These are phyloP conservation scores for Penicillium waksmanii DNA, from an alignment of 495 filamentous ascomycete genomes.

Conservation along the genomic window DNA sequence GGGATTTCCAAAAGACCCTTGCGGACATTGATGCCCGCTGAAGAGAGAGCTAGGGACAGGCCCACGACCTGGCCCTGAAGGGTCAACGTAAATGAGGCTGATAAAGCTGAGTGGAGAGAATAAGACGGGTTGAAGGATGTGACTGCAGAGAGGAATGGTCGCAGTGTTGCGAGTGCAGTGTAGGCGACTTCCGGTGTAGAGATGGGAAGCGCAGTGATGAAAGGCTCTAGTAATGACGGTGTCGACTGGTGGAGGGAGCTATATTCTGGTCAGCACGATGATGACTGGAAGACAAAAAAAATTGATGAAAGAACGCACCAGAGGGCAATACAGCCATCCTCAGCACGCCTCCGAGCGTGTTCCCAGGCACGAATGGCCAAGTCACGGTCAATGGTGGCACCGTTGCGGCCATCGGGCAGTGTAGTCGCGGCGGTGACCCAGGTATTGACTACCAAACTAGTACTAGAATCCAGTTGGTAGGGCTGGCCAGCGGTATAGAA, in stretches of 20 bases:
- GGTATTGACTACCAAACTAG: conserved; percentile 92
- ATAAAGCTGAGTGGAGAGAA: conserved; percentile 78
- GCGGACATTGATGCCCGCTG: conserved; percentile 83
- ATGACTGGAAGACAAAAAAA: not conserved
- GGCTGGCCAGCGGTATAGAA: conserved; percentile 81
- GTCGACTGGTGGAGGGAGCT: conserved; percentile 88
- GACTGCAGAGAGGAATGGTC: conserved; percentile 83
- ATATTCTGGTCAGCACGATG: conserved; percentile 19
- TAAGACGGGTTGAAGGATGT: conserved; percentile 88
- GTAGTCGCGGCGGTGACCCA: conserved; percentile 79
- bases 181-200: conserved; percentile 72
- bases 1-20: conserved; percentile 84
- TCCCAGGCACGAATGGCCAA: conserved; percentile 90
- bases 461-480: conserved; percentile 85
- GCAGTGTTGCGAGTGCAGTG: conserved; percentile 75
- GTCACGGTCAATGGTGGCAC: conserved; percentile 79
- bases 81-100: conserved; percentile 78
- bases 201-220: conserved; percentile 78
- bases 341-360: conserved; percentile 90
- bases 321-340: conserved; percentile 92
- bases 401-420: conserved; percentile 65
- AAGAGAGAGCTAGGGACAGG: conserved; percentile 77
- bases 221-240: conserved; percentile 81
- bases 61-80: conserved; percentile 77
- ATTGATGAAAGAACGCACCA: conserved; percentile 57